Conservation (phyloP, 2,329 filamentous ascomycete species). For the Rhinocladiella similis region DNA sequence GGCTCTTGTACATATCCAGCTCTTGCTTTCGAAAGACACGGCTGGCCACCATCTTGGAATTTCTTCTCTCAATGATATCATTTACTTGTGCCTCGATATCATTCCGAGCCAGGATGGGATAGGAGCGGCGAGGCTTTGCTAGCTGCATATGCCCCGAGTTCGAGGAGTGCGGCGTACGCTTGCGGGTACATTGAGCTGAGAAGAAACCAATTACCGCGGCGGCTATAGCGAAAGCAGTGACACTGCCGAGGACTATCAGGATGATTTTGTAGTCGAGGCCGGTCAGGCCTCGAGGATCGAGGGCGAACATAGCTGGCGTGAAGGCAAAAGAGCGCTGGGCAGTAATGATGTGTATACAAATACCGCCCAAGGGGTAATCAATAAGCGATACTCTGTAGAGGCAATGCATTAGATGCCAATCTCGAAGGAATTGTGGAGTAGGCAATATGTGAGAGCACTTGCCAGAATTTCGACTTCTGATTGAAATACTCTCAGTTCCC, state of each 20-base stretch:
- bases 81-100: neutral
- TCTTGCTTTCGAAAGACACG: neutral
- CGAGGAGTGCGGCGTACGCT: neutral
- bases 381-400: too few species aligned
- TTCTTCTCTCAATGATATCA: neutral
- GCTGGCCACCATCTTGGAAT: neutral
- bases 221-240: slow-evolving; percentile 3
- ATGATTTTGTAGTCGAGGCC: slow-evolving; percentile 4
- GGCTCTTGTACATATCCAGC: too few species aligned
- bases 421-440: neutral
- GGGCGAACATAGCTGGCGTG: neutral
- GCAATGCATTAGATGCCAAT: neutral
- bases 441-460: neutral
- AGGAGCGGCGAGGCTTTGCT: neutral
- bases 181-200: neutral
- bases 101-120: neutral
- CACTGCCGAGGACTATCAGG: slow-evolving; percentile 5
- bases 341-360: neutral
- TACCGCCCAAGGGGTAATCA: too few species aligned
- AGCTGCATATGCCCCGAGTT: neutral
- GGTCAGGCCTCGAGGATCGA: neutral
- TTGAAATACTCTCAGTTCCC: neutral
- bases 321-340: neutral
- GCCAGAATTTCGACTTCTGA: neutral
- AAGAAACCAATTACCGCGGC: slow-evolving; percentile 4